Percentiles rank a stretch among this genome's conserved stretches.
These are phyloP conservation scores for Serendipita sp. DNA, from an alignment of 768 basidiomycete species.

Conservation along the genomic window DNA sequence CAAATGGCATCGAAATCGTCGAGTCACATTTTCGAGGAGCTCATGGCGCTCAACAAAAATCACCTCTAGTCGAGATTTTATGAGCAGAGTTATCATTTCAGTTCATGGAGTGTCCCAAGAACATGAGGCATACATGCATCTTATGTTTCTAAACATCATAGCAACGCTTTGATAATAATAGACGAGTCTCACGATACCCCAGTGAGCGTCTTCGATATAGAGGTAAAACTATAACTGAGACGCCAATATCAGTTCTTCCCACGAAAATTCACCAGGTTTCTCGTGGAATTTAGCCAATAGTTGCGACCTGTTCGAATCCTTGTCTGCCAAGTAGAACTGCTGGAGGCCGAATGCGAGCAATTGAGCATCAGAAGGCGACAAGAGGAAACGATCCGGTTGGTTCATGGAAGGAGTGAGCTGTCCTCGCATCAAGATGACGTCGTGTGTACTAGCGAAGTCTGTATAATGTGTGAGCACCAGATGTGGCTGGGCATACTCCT, in stretches of 20 bases:
- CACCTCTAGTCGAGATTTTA: not conserved
- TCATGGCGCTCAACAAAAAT: not conserved
- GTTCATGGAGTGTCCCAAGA: no score
- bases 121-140: not conserved
- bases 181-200: no score
- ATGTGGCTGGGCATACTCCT: constrained; percentile 77
- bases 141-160: not conserved
- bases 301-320: constrained; percentile 25
- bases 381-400: constrained; percentile 34
- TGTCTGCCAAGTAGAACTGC: constrained; percentile 65
- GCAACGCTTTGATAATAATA: not conserved
- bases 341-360: constrained; percentile 64
- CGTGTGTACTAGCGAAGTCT: constrained; percentile 66
- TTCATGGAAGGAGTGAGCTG: constrained; percentile 64
- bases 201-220: no score
- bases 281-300: constrained; percentile 63
- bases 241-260: constrained; percentile 48
- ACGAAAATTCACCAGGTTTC: constrained; percentile 58
- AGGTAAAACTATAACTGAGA: not conserved
- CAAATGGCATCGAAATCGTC: not conserved
- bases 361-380: constrained; percentile 74
- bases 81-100: not conserved
- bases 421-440: constrained; percentile 71
- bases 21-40: not conserved
- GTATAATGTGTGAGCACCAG: constrained; percentile 85